These are phyloP conservation scores for Phaeophleospora eucalypticola DNA, from an alignment of 2,329 filamentous ascomycete genomes.

Conservation along the genomic window DNA sequence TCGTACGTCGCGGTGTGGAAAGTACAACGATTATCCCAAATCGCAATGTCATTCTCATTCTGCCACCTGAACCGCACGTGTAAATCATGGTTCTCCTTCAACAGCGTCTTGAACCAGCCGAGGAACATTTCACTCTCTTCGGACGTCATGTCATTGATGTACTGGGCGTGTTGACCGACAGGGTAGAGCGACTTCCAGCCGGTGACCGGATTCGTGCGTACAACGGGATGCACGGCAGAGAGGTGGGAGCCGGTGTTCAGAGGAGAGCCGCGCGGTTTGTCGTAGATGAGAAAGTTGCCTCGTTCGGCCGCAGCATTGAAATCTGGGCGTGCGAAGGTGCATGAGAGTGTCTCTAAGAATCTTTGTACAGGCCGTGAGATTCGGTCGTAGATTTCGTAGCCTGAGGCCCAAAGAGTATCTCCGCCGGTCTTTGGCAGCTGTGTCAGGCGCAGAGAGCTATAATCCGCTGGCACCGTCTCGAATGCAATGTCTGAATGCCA, in stretches of 20 bases:
- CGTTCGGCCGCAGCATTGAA: slow-evolving; percentile 31
- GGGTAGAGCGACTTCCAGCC: slow-evolving; percentile 60
- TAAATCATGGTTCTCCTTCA: slow-evolving; percentile 49
- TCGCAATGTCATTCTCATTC: slow-evolving; percentile 48
- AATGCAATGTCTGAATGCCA: slow-evolving; percentile 62
- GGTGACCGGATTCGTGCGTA: slow-evolving; percentile 58
- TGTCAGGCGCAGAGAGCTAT: slow-evolving; percentile 55
- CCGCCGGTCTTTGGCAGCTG: slow-evolving; percentile 53
- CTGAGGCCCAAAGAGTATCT: slow-evolving; percentile 63
- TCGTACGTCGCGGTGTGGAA: slow-evolving; percentile 63
- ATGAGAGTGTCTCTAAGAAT: slow-evolving; percentile 58
- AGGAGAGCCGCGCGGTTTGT: slow-evolving; percentile 22
- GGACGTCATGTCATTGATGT: slow-evolving; percentile 50
- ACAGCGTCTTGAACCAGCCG: slow-evolving; percentile 26
- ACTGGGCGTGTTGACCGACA: slow-evolving; percentile 54
- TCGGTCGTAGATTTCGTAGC: slow-evolving; percentile 64
- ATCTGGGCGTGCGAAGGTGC: slow-evolving; percentile 38
- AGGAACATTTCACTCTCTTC: slow-evolving; percentile 23
- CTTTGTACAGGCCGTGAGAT: slow-evolving; percentile 53
- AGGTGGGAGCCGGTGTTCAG: slow-evolving; percentile 21
- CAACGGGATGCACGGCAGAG: slow-evolving; percentile 43
- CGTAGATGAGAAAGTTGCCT: slow-evolving; percentile 16
- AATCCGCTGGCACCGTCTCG: slow-evolving; percentile 61
- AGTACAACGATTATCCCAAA: slow-evolving; percentile 63
- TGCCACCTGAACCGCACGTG: slow-evolving; percentile 49